A percentile compares a stretch with the other conserved stretches of the same genome.
Conservation (phyloP, 352 stramenopile genomes). For the Pythium dissimile region DNA sequence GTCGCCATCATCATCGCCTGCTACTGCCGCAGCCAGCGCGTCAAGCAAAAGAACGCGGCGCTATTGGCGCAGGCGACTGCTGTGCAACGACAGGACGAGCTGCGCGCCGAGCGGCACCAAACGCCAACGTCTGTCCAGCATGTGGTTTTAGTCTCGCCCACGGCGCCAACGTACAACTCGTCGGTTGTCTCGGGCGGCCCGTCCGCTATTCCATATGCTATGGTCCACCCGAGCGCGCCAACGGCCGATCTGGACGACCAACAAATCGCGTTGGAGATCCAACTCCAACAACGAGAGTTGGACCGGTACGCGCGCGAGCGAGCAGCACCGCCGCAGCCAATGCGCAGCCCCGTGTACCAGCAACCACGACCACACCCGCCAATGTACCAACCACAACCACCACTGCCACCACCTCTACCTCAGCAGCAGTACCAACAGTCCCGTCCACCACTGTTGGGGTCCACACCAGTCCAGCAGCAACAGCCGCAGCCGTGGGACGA, state of each 20-base stretch:
- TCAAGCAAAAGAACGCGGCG: constrained; percentile 12
- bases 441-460: not conserved
- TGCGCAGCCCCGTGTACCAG: not conserved
- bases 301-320: constrained; percentile 1
- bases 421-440: not conserved
- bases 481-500: constrained; percentile 13
- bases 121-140: constrained; percentile 3
- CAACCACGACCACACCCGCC: not conserved
- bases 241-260: constrained; percentile 6
- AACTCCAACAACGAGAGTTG: constrained; percentile 3
- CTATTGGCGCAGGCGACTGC: not conserved
- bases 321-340: not conserved
- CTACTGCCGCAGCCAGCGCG: constrained; percentile 8
- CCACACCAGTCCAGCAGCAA: not conserved
- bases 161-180: constrained; percentile 14
- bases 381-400: not conserved
- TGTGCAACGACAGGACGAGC: not conserved
- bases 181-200: not conserved
- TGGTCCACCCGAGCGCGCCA: constrained; percentile 7
- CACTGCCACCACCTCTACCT: not conserved
- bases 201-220: not conserved
- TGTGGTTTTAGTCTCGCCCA: constrained; percentile 3
- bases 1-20: constrained; percentile 3
- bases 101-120: constrained; percentile 4
- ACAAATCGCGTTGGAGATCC: constrained; percentile 2